Conservation (phyloP, 768 basidiomycete species). For the Termitomyces sp. region DNA sequence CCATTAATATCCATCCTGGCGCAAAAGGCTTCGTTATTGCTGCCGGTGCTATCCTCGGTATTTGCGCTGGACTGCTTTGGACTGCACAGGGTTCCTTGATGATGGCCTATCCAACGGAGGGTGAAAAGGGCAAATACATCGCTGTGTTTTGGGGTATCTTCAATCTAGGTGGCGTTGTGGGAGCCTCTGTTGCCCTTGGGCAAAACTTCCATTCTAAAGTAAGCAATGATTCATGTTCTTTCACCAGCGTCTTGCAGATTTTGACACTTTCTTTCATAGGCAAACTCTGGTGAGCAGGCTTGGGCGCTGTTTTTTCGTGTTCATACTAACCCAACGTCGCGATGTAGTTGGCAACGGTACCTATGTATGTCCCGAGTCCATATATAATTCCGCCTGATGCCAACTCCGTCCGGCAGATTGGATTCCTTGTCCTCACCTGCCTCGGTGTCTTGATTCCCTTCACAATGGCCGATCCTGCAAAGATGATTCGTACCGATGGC, state of each 20-base stretch:
- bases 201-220: conserved; percentile 65
- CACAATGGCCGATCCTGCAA: conserved; percentile 67
- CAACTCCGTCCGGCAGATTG: conserved; percentile 45
- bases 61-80: conserved; percentile 74
- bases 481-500: conserved; percentile 74
- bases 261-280: conserved; percentile 20
- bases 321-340: neutral
- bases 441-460: conserved; percentile 66
- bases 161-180: conserved; percentile 78
- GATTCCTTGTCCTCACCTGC: conserved; percentile 70
- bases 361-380: conserved; percentile 47
- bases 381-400: neutral
- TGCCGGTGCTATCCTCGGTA: conserved; percentile 69
- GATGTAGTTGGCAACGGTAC: conserved; percentile 64
- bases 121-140: conserved; percentile 76
- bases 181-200: conserved; percentile 70
- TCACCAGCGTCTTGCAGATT: conserved; percentile 12
- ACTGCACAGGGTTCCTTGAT: conserved; percentile 81
- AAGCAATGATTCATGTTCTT: conserved; percentile 12
- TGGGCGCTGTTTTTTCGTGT: neutral
- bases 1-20: conserved; percentile 62
- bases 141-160: conserved; percentile 84
- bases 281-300: conserved; percentile 33
- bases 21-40: conserved; percentile 67
- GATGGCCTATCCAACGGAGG: conserved; percentile 79